phyloP scores from a whole-genome alignment of 495 filamentous ascomycete genomes.

The Aspergillus biplanus region DNA sequence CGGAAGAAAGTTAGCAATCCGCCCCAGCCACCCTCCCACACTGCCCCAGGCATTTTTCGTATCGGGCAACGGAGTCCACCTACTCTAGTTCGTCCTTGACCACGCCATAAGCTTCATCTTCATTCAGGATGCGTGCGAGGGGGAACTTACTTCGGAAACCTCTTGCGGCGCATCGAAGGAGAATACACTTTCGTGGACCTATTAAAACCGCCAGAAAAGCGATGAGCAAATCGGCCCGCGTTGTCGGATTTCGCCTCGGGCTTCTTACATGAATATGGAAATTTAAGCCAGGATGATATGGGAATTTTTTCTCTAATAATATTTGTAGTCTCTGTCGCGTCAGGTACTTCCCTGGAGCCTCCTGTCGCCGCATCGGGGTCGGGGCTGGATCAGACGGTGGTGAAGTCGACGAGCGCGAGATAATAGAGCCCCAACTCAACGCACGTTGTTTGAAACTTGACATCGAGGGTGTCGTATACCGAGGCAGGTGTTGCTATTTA shows the following conservation, averaged over 20 bases:
- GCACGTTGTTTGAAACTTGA: constrained; percentile 8
- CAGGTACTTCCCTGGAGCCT: constrained; percentile 31
- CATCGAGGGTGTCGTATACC: constrained; percentile 1
- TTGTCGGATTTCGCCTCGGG: neutral
- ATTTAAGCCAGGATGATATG: constrained; percentile 32
- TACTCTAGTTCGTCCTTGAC: neutral
- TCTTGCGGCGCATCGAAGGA: constrained; percentile 37
- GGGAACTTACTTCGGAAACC: constrained; percentile 32
- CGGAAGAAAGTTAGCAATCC: neutral
- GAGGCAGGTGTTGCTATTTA: constrained; percentile 11
- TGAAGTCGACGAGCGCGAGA: constrained; percentile 11
- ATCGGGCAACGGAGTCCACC: neutral
- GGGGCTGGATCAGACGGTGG: neutral
- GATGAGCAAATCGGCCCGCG: neutral
- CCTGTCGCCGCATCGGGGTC: constrained; percentile 16
- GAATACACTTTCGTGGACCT: constrained; percentile 41
- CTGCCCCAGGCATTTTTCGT: constrained; percentile 1
- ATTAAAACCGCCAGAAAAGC: neutral
- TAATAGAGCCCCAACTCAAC: neutral
- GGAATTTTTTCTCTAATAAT: constrained; percentile 39
- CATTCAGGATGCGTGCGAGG: too few relatives aligned
- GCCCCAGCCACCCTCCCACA: neutral
- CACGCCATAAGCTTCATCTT: neutral
- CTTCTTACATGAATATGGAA: constrained; percentile 34
- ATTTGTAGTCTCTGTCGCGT: constrained; percentile 33